A percentile compares a stretch with the other conserved stretches of the same genome.
Evolutionary conservation across 768 basidiomycete genomes (phyloP).

Genomic region (Lactarius pseudohatsudake): DNA sequence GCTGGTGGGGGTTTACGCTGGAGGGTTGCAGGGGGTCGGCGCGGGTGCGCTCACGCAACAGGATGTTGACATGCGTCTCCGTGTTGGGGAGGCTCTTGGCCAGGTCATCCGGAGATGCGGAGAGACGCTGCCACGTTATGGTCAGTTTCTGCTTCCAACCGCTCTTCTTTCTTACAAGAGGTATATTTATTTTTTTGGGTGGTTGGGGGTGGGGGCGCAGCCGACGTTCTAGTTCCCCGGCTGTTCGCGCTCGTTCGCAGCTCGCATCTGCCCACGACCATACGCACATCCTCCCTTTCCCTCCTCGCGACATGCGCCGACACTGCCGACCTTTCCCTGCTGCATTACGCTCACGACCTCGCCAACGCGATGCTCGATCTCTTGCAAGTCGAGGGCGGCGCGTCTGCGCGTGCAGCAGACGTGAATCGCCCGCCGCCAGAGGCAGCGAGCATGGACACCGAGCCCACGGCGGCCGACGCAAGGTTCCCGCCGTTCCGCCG

Average conservation of each 20-base stretch:
- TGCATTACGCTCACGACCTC: conserved; percentile 63
- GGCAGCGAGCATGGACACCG: conserved; percentile 46
- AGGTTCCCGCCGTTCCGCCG: conserved; percentile 82
- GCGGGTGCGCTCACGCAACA: conserved; percentile 47
- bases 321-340: conserved; percentile 59
- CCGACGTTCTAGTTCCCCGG: conserved; percentile 67
- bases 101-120: conserved; percentile 75
- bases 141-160: conserved; percentile 43
- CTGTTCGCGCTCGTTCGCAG: conserved; percentile 65
- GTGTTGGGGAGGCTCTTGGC: conserved; percentile 84
- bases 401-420: conserved; percentile 34
- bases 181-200: conserved; percentile 1
- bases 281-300: conserved; percentile 67
- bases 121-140: conserved; percentile 61
- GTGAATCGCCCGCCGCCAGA: conserved; percentile 13
- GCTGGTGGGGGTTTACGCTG: conserved; percentile 66
- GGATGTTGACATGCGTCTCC: conserved; percentile 70
- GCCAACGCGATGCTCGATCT: conserved; percentile 72
- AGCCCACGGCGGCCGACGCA: conserved; percentile 57
- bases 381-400: conserved; percentile 56
- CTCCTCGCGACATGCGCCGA: conserved; percentile 74
- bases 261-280: conserved; percentile 60
- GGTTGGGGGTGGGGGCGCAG: conserved; percentile 39
- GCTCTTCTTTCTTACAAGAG: not conserved
- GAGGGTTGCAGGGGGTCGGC: conserved; percentile 51